Percentiles rank a stretch among this genome's conserved stretches.
Conservation (phyloP, 306 rosid genomes). For the Gleditsia sinensis region DNA sequence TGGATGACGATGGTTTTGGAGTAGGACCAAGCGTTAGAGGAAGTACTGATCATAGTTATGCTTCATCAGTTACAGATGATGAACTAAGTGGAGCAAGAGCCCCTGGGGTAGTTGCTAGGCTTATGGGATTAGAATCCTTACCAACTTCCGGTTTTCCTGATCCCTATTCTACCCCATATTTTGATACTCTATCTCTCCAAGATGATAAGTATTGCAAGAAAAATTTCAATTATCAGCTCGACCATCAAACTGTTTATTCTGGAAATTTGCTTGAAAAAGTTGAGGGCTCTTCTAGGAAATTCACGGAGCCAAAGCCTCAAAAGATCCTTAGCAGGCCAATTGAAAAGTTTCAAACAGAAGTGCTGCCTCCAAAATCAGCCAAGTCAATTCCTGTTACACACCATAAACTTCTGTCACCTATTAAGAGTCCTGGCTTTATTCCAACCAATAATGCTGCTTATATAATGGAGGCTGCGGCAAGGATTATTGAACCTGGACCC, state of each 20-base stretch:
- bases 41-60: conserved; percentile 57
- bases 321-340: conserved; percentile 52
- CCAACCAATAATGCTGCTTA: conserved; percentile 66
- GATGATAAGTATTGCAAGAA: conserved; percentile 49
- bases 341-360: conserved; percentile 79
- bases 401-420: conserved; percentile 86
- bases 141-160: conserved; percentile 66
- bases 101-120: conserved; percentile 78
- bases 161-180: conserved; percentile 51
- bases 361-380: conserved; percentile 80
- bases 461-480: conserved; percentile 84
- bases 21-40: conserved; percentile 45
- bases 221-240: conserved; percentile 50
- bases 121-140: conserved; percentile 79
- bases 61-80: conserved; percentile 75
- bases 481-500: conserved; percentile 67
- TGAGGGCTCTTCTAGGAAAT: conserved; percentile 47
- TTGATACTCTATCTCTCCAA: conserved; percentile 62
- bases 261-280: conserved; percentile 49
- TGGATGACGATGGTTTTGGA: conserved; percentile 57
- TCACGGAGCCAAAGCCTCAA: conserved; percentile 55
- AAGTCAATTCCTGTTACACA: conserved; percentile 79
- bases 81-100: conserved; percentile 61
- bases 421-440: conserved; percentile 70
- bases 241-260: conserved; percentile 49